Base-by-base conservation (phyloP, 345 rosid genomes). In the Moricandia arvensis region DNA sequence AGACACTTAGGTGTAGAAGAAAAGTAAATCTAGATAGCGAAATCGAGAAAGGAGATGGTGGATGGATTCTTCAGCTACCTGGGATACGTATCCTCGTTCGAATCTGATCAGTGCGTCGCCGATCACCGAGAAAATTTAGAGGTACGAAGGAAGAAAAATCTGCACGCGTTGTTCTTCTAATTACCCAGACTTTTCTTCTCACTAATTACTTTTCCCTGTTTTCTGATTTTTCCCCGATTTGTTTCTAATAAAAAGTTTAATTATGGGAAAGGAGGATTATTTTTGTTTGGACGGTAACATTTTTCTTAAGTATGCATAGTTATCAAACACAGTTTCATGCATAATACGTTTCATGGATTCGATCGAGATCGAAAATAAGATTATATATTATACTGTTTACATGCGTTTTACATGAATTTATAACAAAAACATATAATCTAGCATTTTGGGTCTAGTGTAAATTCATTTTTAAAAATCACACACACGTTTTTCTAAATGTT, bases 181-280 rank as follows among this genome's bases (percentile, higher is more conserved):
- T 45, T 77, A 47, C 38, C 68, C 80, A 59, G 76, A 77, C 80
- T 71, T 71, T 71, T 77, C 80, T 70, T 63, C 59, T 63, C 35
- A 57, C 61, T 63, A 6, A 11, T 26, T 61, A 8, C 49, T 7
- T 47, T 47, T 4, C 49, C 15, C 12, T 41, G 15, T 41, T 41
- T 62, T 69, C 13, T 69, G 64, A 63, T 63, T 24, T 70, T 30
- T 8, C 24, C 61, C 68, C 55, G 37, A 15, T 54, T 68, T 18
- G 34, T 62, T 47, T 21, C 29, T 43, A 43, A 12, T 59, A 3
- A 45, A 45, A 45, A 45, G 51, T 41, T 58, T 58, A 57, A n/a
- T 45, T 58, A 30, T 38, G 38, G 30, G 63, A 61, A 47, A 60
- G 8, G 4, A 12, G 24, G 18, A 55, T 61, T 31, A 34, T 8